Evolutionary conservation across 352 stramenopile species (phyloP).

Genomic region (Pythium phragmiticola): DNA sequence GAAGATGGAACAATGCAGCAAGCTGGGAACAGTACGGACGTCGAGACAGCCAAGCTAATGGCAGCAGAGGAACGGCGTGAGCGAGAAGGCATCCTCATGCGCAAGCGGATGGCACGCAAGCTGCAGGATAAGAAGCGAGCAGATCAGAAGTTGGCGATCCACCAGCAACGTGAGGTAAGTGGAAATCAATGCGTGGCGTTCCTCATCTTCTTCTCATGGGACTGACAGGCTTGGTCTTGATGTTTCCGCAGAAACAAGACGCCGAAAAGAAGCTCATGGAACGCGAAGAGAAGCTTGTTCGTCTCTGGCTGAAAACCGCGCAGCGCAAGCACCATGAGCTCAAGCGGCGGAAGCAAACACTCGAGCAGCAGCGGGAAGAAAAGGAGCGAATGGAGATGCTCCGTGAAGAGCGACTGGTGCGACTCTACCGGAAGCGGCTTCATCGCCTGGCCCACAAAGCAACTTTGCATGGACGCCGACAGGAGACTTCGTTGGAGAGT

Average conservation of each 20-base stretch:
- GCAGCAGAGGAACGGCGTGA: constrained; percentile 4
- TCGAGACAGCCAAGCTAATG: not conserved
- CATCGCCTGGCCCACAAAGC: constrained; percentile 7
- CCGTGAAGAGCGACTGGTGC: constrained; percentile 63
- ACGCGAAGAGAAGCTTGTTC: constrained; percentile 61
- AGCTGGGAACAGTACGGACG: not conserved
- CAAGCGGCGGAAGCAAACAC: constrained; percentile 35
- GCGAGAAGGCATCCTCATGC: constrained; percentile 8
- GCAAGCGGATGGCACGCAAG: constrained; percentile 11
- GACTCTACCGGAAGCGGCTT: constrained; percentile 48
- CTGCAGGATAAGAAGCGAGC: constrained; percentile 16
- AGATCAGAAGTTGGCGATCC: constrained; percentile 1
- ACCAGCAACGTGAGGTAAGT: constrained; percentile 27
- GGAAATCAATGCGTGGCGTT: not conserved
- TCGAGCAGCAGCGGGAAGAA: constrained; percentile 65
- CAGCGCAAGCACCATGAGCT: constrained; percentile 45
- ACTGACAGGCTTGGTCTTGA: no score
- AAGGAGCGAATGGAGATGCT: constrained; percentile 62
- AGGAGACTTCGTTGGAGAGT: not conserved
- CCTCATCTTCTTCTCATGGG: not conserved
- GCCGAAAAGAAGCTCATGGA: constrained; percentile 66
- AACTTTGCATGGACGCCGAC: not conserved
- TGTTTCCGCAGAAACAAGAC: constrained; percentile 40
- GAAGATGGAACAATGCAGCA: not conserved
- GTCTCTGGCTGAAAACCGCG: constrained; percentile 55